Evolutionary conservation across 441 rosid species (phyloP), one percentile per base, ranked within the genome.

Genomic region (Aleurites moluccanus): DNA sequence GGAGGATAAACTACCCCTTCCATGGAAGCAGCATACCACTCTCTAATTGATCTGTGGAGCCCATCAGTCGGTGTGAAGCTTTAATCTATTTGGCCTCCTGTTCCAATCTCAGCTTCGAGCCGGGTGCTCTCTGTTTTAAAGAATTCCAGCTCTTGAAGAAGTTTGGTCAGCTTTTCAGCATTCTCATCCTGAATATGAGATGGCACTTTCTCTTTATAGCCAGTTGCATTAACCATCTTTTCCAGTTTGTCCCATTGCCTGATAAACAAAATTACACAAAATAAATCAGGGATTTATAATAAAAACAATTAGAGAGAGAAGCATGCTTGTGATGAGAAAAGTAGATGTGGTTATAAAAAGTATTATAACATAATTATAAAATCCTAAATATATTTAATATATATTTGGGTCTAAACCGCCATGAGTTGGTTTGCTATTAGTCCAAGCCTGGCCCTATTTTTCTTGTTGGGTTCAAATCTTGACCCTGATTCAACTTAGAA

Each of bases 231-330:
- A 78, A 92, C 89, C n/a, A 75, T 77, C 86, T 91, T 91, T 78
- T 85, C 86, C 84, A 95, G 69, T 80, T 89, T 95, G 74, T 93
- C 96, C 70, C 78, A 83, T 82, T 91, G 98, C 89, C 98, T 95
- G 89, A 45, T 15, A 44, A 44, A 30, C 6, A 67, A 68, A 73
- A 10, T 20, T 4, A 7, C 6, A 35, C 21, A 7, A 64, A 10
- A 57, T 47, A 60, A 23, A 60, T 27, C 20, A 25, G 20, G 18
- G 2, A 60, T 27, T 8, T 16, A 50, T 15, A 18, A 15, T 3
- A 16, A 14, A 49, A 49, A 16, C 1, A 49, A 49, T 3, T 15
- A 3, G 16, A 50, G 4, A 11, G n/a, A 45, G 4, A 45, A 10
- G 16, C 4, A 45, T 50, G 55, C 55, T 50, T 44, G 11, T 44